A percentile compares a stretch with the other conserved stretches of the same genome.
phyloP scores from a whole-genome alignment of 225 moss, liverwort and hornwort species.

The Straminergon stramineum region DNA sequence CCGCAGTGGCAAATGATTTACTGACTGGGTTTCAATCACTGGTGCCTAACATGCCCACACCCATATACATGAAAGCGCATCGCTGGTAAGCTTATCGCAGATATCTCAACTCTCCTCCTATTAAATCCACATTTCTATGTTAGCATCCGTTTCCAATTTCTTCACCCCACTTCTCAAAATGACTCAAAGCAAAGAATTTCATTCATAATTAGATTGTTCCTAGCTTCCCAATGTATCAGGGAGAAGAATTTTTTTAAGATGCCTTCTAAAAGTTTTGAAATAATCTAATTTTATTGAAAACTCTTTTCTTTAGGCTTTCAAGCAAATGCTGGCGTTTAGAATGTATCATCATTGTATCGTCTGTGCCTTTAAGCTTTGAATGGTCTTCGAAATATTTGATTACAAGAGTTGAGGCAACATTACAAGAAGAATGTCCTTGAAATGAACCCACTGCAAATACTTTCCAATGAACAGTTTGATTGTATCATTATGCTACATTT shows the following conservation, averaged over 20 bases:
- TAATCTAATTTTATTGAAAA: not conserved
- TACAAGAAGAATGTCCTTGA: not conserved
- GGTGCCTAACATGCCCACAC: constrained; percentile 49
- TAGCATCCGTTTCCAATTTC: not conserved
- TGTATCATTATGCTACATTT: not conserved
- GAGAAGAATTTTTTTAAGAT: no score
- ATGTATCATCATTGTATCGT: not conserved
- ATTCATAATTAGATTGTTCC: not conserved
- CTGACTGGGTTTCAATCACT: constrained; percentile 63
- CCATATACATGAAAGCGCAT: constrained; percentile 66
- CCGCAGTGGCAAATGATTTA: constrained; percentile 58
- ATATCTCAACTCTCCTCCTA: not conserved
- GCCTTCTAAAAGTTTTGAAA: not conserved
- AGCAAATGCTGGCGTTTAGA: not conserved
- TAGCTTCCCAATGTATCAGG: not conserved
- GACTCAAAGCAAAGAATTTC: no score
- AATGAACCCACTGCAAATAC: not conserved
- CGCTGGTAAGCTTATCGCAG: constrained; percentile 48
- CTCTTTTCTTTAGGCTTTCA: not conserved
- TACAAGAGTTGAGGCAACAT: not conserved
- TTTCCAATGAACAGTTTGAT: not conserved
- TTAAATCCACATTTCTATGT: not conserved
- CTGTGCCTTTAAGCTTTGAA: not conserved
- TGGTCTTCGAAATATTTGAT: not conserved
- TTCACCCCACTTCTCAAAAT: not conserved